These are phyloP conservation scores for Taphrina pruni DNA, from an alignment of 1,139 yeast genomes.

Conservation along the genomic window DNA sequence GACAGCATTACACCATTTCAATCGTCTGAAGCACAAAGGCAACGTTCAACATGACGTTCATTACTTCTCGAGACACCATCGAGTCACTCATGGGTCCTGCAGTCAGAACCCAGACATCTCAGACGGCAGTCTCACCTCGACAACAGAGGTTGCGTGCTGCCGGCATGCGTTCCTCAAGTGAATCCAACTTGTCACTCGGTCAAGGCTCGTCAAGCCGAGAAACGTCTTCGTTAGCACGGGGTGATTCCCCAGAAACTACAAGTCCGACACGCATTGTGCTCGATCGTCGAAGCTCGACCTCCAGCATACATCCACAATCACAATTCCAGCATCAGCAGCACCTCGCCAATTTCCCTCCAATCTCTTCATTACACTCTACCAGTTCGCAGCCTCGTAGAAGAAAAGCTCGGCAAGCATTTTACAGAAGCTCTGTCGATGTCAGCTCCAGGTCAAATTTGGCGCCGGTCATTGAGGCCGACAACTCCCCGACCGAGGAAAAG, in stretches of 20 bases:
- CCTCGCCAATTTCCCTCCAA: slow-evolving; percentile 12
- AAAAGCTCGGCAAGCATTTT: not conserved
- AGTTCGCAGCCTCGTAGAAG: slow-evolving; percentile 12
- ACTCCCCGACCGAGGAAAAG: slow-evolving; percentile 20
- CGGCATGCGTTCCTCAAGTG: slow-evolving; percentile 27
- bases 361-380: slow-evolving; percentile 12
- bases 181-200: slow-evolving; percentile 7
- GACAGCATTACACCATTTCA: no score
- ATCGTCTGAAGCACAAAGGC: not conserved
- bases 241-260: not conserved
- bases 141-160: slow-evolving; percentile 26
- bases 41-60: slow-evolving; percentile 18
- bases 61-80: slow-evolving; percentile 28
- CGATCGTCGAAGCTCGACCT: slow-evolving; percentile 4
- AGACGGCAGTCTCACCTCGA: slow-evolving; percentile 15
- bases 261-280: not conserved
- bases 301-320: slow-evolving; percentile 4
- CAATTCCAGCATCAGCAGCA: slow-evolving; percentile 14
- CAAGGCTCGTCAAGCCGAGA: not conserved
- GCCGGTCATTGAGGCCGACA: slow-evolving; percentile 15
- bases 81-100: slow-evolving; percentile 40
- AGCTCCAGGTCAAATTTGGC: slow-evolving; percentile 12
- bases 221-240: not conserved
- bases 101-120: slow-evolving; percentile 22
- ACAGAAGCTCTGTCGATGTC: slow-evolving; percentile 19